Base-by-base conservation (phyloP, 1,284 basidiomycete genomes). In the Heterobasidion parviporum region DNA sequence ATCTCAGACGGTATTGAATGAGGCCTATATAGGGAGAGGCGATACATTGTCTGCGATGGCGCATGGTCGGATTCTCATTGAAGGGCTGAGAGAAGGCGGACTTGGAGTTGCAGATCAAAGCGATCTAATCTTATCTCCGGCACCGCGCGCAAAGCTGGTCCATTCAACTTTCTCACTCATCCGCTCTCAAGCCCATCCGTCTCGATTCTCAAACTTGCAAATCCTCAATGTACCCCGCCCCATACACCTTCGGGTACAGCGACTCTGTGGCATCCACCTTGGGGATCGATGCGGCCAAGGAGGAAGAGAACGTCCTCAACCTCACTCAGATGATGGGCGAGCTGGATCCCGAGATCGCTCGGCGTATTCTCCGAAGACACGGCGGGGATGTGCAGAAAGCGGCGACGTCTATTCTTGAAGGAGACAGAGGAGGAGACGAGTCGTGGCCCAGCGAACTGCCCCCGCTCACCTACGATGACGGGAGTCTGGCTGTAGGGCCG, bases 331-430 rank as follows among this genome's bases (percentile, higher is more conserved):
- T 61, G 60, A 61, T 61, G 60, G 60, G 61, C 8, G 68, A 67
- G 51, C 65, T 79, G 49, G 75, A 79, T 54, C 65, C 67, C 12
- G 74, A 78, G 33, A 69, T 76, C 26, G 80, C 75, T 4, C 75
- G 78, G 44, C 71, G 74, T 26, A 73, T 85, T 16, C 71, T 86
- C 55, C 71, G 78, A 54, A 82, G 81, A 62, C 75, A 81, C 65
- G 75, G 76, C 47, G 81, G 83, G 18, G 72, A 86, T 60, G 67
- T 82, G 54, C 75, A 83, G 38, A 83, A 81, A 63, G 82, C 85
- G 16, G 81, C 78, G 0, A 72, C 76, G 45, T 83, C 84, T 1
- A 72, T 87, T 6, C 65, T 87, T 14, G 74, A 77, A 48, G 82
- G 81, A 7, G 80, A 83, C 60, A 74, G 62, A 6, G 70, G 67